These are phyloP conservation scores for Acacia confusa DNA, from an alignment of 306 rosid genomes.

Conservation along the genomic window DNA sequence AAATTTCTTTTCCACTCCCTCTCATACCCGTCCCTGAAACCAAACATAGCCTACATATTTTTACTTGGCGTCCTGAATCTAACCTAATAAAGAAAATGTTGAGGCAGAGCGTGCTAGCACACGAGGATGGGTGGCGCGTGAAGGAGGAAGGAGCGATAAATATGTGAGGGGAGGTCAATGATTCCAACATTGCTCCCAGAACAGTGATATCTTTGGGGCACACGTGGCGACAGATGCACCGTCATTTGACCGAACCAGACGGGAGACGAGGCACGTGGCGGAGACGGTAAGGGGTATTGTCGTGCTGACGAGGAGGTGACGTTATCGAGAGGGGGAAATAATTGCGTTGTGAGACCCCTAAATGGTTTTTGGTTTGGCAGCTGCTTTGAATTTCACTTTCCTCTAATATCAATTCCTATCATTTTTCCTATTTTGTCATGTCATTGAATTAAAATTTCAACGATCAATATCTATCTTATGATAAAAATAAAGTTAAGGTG, in stretches of 20 bases:
- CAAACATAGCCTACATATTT: too few species aligned
- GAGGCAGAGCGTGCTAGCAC: neutral
- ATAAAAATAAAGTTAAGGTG: too few species aligned
- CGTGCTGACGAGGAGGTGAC: slow-evolving; percentile 21
- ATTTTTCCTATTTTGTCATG: too few species aligned
- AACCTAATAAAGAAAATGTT: neutral
- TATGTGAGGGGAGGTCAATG: slow-evolving; percentile 28
- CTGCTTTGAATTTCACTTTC: too few species aligned
- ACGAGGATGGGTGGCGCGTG: neutral
- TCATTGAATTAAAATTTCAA: too few species aligned
- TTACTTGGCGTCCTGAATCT: neutral
- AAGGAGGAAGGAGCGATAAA: neutral
- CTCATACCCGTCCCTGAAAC: too few species aligned
- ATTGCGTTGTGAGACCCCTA: neutral
- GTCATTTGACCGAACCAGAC: slow-evolving; percentile 57
- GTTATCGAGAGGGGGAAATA: neutral
- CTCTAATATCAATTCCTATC: too few species aligned
- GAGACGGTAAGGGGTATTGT: neutral
- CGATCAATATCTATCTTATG: too few species aligned
- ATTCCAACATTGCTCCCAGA: slow-evolving; percentile 22
- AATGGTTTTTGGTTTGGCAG: neutral
- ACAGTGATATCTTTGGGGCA: slow-evolving; percentile 5
- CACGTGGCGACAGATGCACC: slow-evolving; percentile 49
- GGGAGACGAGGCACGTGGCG: slow-evolving; percentile 38
- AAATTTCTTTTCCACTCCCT: too few species aligned